These are phyloP conservation scores for Xylaria sp. DNA, from an alignment of 2,329 filamentous ascomycete genomes.

Conservation along the genomic window DNA sequence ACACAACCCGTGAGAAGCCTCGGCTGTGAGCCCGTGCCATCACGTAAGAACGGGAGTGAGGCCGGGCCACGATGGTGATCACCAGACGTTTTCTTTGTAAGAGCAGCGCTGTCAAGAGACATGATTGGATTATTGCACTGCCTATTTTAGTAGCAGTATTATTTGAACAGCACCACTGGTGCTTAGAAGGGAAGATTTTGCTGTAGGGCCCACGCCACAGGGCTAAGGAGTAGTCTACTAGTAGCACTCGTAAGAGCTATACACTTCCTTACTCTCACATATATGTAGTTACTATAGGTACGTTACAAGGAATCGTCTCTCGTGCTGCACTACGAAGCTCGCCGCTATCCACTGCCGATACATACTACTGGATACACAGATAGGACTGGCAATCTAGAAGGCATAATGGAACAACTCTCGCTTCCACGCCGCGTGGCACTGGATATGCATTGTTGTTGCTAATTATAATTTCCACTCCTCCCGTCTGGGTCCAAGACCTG, in stretches of 20 bases:
- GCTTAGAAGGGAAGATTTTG: neutral
- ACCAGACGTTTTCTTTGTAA: neutral
- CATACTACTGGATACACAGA: neutral
- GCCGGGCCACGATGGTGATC: neutral
- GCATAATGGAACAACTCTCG: neutral
- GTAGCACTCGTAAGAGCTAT: too few relatives aligned
- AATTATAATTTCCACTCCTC: conserved; percentile 5
- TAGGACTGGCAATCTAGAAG: neutral
- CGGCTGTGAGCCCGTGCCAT: conserved; percentile 5
- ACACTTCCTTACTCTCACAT: too few relatives aligned
- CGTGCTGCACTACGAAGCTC: neutral
- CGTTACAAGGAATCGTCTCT: neutral
- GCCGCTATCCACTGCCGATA: neutral
- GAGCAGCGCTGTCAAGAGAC: neutral
- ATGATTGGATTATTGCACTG: neutral
- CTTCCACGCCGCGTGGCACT: neutral
- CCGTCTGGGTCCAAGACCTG: neutral
- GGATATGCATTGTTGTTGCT: conserved; percentile 4
- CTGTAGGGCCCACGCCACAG: neutral
- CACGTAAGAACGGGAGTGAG: neutral
- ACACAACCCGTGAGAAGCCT: conserved; percentile 15
- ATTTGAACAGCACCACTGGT: neutral
- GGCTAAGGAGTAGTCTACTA: too few relatives aligned
- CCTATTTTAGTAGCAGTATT: too few relatives aligned
- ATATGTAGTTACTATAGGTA: too few relatives aligned